phyloP scores from a whole-genome alignment of 371 early-diverging fungal genomes.

The Coemansia sp. region DNA sequence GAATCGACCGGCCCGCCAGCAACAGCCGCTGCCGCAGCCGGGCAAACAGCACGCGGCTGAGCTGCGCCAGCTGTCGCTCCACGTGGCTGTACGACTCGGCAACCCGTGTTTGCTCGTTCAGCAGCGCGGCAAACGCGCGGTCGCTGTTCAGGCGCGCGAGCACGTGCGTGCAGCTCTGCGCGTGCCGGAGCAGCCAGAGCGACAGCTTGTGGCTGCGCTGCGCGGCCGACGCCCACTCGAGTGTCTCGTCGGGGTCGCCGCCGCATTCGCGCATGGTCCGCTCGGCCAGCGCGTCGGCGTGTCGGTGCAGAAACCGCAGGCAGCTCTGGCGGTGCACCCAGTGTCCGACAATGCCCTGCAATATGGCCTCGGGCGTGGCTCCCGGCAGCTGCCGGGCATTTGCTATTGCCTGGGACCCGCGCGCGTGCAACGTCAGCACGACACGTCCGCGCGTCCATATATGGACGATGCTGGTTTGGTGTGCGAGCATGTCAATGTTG shows the following conservation, averaged over 20 bases:
- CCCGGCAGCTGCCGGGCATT: neutral
- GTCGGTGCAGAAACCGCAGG: neutral
- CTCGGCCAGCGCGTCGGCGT: neutral
- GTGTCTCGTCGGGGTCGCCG: neutral
- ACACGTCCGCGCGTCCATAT: neutral
- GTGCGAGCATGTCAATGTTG: neutral
- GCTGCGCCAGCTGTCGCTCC: constrained; percentile 4
- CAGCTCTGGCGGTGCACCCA: neutral
- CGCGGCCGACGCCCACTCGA: neutral
- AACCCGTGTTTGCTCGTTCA: neutral
- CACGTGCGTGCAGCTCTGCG: neutral
- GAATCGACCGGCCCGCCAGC: neutral
- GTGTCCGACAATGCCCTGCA: neutral
- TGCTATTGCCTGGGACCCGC: neutral
- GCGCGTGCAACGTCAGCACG: neutral
- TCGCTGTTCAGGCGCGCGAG: neutral
- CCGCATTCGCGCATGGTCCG: neutral
- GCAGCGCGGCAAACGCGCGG: neutral
- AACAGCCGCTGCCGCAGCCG: neutral
- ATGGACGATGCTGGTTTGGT: neutral
- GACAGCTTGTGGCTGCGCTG: neutral
- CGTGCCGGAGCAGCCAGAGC: neutral
- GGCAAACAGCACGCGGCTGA: constrained; percentile 2
- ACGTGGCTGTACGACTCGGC: neutral
- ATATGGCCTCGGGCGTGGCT: neutral